Evolutionary conservation across 2,329 filamentous ascomycete species (phyloP).

Genomic region (Rutstroemia sydowiana): DNA sequence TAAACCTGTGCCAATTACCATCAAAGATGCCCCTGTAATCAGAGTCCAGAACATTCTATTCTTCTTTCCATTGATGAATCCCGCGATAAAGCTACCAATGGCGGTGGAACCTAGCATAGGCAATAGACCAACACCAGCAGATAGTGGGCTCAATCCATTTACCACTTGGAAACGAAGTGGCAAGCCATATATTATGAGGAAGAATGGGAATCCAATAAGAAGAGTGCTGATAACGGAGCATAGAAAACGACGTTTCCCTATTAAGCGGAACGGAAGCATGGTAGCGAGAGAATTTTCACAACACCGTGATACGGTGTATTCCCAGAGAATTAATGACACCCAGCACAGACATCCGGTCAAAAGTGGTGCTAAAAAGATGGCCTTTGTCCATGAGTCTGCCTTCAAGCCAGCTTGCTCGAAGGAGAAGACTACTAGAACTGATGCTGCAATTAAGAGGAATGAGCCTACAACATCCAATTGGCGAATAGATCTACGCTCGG

Average conservation of each 20-base stretch:
- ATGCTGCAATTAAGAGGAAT: constrained; percentile 44
- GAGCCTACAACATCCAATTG: constrained; percentile 48
- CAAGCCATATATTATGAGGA: constrained; percentile 50
- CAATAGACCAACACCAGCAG: constrained; percentile 49
- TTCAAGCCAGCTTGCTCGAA: constrained; percentile 38
- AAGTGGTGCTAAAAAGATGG: constrained; percentile 38
- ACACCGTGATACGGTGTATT: constrained; percentile 28
- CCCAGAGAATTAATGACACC: constrained; percentile 36
- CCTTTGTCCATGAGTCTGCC: constrained; percentile 33
- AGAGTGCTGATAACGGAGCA: constrained; percentile 38
- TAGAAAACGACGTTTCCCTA: constrained; percentile 17
- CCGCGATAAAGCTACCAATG: constrained; percentile 31
- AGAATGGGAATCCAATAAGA: constrained; percentile 50
- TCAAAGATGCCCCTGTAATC: constrained; percentile 41
- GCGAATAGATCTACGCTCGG: constrained; percentile 33
- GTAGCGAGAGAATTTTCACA: constrained; percentile 14
- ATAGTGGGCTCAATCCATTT: constrained; percentile 44
- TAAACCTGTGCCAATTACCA: constrained; percentile 45
- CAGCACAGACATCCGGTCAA: constrained; percentile 33
- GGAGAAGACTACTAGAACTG: constrained; percentile 49
- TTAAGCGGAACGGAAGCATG: constrained; percentile 19
- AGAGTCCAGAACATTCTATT: constrained; percentile 49
- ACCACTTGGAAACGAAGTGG: constrained; percentile 56
- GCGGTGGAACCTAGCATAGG: constrained; percentile 52
- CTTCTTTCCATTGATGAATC: constrained; percentile 27